Base-by-base conservation (phyloP, 208 protist genomes). In the Porcisia hertigi region DNA sequence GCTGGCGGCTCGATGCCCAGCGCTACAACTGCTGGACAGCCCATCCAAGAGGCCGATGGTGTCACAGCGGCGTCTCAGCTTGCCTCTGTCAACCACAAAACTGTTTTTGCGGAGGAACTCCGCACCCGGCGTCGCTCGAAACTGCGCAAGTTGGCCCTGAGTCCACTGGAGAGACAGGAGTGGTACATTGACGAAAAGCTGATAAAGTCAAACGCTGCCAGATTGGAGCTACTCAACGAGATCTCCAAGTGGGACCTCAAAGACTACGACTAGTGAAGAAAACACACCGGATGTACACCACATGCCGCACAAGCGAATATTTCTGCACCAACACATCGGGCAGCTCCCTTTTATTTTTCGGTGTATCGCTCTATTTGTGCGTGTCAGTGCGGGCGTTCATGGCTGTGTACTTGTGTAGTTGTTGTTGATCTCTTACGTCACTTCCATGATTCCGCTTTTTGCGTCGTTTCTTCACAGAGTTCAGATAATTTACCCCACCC, bases 101-200 rank as follows among this genome's bases (percentile, higher is more conserved):
- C 65, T 69, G 54, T 94, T 11, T 96, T 94, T 81, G 79, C 83
- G 1, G 66, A 76, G 20, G 92, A 96, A 75, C 82, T 96, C 63
- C 89, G 88, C 54, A 59, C 66, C 16, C 75, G 77, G 20, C 92
- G 92, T 3, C 69, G 76, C 34, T 74, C 79, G 14, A 87, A 89
- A 63, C 30, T 94, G 66, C 88, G 88, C 73, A 94, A 94, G 80
- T 80, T 92, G 59, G 90, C 92, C 8, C 54, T 94, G 16, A 80
- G 83, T 20, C 83, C 90, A 41, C 66, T 91, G 55, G 81, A 92
- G 70, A 85, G 82, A 66, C 88, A 95, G 80, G 90, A 96, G 81
- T 94, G 90, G 92, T 94, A 91, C 76, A 92, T 96, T 79, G 90
- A 96, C 63, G 87, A 92, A 73, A 94, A 93, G 73, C 78, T 96